Conservation (phyloP, 2,329 filamentous ascomycete species). For the Rosellinia necatrix region DNA sequence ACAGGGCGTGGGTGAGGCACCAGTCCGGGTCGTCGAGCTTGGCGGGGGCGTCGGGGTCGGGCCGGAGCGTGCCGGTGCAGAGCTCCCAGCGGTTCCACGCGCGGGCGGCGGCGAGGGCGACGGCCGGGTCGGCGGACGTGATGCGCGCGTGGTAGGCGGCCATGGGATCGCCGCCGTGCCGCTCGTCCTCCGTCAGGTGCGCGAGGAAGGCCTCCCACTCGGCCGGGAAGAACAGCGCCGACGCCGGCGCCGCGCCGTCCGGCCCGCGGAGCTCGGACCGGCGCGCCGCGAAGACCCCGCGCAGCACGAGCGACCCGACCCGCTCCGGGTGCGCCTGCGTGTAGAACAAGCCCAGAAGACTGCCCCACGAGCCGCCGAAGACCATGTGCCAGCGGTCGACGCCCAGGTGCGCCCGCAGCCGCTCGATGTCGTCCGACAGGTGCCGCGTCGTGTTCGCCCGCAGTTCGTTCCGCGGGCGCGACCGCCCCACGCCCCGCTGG, state of each 20-base stretch:
- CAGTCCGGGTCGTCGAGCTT: constrained; percentile 16
- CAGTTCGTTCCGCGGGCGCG: constrained; percentile 46
- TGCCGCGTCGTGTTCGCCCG: constrained; percentile 51
- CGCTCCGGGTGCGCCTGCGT: constrained; percentile 47
- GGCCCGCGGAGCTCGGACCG: background rate
- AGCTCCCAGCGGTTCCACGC: constrained; percentile 22
- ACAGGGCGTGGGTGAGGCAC: constrained; percentile 22
- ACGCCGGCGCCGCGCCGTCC: background rate
- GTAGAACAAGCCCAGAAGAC: constrained; percentile 50
- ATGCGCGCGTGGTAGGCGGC: constrained; percentile 20
- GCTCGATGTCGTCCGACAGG: constrained; percentile 51
- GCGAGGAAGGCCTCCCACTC: constrained; percentile 22
- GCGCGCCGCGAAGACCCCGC: constrained; percentile 20
- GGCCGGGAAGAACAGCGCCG: constrained; percentile 23
- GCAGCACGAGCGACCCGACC: constrained; percentile 38
- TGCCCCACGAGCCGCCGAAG: constrained; percentile 55
- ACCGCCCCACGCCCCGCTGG: constrained; percentile 52
- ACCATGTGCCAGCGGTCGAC: constrained; percentile 51
- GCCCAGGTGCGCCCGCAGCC: constrained; percentile 46
- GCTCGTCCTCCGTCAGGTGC: constrained; percentile 21
- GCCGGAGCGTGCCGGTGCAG: constrained; percentile 6
- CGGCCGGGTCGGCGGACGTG: constrained; percentile 9
- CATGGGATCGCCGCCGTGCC: background rate
- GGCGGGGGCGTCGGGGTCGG: background rate
- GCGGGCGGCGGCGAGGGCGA: background rate